Base-by-base conservation (phyloP, 2,329 filamentous ascomycete genomes). In the Basipetospora chlamydospora region DNA sequence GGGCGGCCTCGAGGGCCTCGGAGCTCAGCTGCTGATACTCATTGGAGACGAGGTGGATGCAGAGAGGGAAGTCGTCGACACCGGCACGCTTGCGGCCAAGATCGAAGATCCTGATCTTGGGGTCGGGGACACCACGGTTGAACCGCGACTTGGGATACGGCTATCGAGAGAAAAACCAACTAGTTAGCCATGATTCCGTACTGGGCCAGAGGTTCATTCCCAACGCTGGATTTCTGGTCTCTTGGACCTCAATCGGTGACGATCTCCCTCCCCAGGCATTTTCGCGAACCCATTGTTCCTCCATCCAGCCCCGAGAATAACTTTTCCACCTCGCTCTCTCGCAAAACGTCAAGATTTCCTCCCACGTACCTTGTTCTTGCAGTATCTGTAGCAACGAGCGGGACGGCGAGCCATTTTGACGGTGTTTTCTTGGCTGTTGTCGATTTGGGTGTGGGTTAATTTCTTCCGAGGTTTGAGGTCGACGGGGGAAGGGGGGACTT, bases 1-100 rank as follows among this genome's bases (percentile, higher is more conserved):
- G 90, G 66, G 90, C 90, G 63, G 90, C 90, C 73, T 98, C 90
- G 57, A 98, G 86, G 62, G 90, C 90, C 75, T 98, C 90, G 56
- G 90, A 96, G 64, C 85, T 93, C 73, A 98, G 73, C 79, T 98
- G 90, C 74, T 98, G 90, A 73, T 94, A 95, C 75, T 98, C 90
- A 79, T 98, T 96, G 74, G 88, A 96, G 60, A 96, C 88, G 63
- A 98, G 75, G 79, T 98, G 90, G 59, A 96, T 80, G 76, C 90
- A 94, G 59, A 88, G 83, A 61, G 90, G 90, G 80, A 98, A 98
- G 67, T 98, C 90, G 67, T 98, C 90, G 67, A 96, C 90, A 66
- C 80, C 86, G 57, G 90, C 90, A 66, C 83, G 82, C 86, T 98
- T 98, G 68, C 87, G 84, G 67, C 87, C 87, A 54, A 95, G 81